phyloP scores from a whole-genome alignment of 192 early-diverging fungal species.

The Paraglomus brasilianum region DNA sequence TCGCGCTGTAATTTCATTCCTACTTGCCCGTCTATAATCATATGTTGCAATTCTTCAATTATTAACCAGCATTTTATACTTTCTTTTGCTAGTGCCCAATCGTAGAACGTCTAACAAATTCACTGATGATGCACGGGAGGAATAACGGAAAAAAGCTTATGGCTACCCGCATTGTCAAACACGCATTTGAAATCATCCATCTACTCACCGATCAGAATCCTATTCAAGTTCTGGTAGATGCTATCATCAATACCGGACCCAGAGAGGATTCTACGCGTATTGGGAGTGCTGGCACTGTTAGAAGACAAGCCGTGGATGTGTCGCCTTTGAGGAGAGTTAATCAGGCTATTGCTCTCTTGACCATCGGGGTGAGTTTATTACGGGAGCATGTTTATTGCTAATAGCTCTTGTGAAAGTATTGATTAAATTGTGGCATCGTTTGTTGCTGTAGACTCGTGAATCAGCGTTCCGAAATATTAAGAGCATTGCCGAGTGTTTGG shows the following conservation, averaged over 20 bases:
- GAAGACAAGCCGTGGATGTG: constrained; percentile 99
- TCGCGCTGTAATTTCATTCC: too few species aligned
- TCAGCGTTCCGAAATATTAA: constrained; percentile 99
- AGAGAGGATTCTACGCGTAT: constrained; percentile 99
- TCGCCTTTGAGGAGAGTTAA: constrained; percentile 97
- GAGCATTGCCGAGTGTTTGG: constrained; percentile 99
- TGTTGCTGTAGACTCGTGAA: constrained; percentile 74
- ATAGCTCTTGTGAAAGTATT: not conserved
- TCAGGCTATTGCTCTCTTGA: constrained; percentile 91
- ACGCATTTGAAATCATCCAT: constrained; percentile 99
- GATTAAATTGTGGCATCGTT: constrained; percentile 12
- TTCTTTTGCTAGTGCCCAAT: constrained; percentile 97
- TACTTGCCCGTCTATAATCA: too few species aligned
- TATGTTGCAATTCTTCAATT: not conserved
- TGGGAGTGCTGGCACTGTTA: constrained; percentile 94
- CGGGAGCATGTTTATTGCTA: not conserved
- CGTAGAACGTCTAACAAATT: constrained; percentile 97
- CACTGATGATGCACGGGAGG: constrained; percentile 99
- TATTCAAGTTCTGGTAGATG: constrained; percentile 96
- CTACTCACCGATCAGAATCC: constrained; percentile 98
- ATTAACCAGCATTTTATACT: not conserved
- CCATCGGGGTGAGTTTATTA: constrained; percentile 74
- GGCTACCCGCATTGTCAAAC: constrained; percentile 98
- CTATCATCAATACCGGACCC: constrained; percentile 98
- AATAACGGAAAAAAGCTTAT: constrained; percentile 99